Base-by-base conservation (phyloP, 1,284 basidiomycete genomes). In the Kalmanozyma brasiliensis region DNA sequence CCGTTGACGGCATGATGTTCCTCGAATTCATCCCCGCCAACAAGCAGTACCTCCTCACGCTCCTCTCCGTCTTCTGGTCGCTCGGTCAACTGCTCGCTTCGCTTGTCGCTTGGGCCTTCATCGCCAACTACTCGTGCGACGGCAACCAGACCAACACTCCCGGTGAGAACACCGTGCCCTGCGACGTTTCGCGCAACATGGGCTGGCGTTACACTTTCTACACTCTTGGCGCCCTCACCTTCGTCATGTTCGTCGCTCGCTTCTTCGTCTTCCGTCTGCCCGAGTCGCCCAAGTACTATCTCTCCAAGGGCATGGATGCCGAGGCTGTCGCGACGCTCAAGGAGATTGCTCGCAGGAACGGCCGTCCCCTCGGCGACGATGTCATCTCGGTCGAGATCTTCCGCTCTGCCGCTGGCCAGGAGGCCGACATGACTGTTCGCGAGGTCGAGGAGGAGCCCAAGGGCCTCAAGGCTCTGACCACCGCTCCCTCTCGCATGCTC, bases 1-100 rank as follows among this genome's bases (percentile, higher is more conserved):
- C 80, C 24, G 80, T 82, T 23, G 80, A 82, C 59, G 80, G 80
- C 14, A 81, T 80, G 78, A 74, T 82, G 45, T 79, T 81, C 58
- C 66, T 78, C 47, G 79, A 82, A 43, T 81, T 82, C 43, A 64
- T 82, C 17, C 80, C 80, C 5, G 76, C 74, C 26, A 62, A 58
- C 29, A 65, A 65, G 33, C 80, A 82, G 59, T 73, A 79, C 44
- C 71, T 80, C 6, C 59, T 81, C 10, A 78, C 78, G 17, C 61
- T 80, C 19, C 67, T 79, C 29, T 79, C 77, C 22, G 76, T 82
- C 56, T 82, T 81, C 51, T 82, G 80, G 80, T 72, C 80, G 22
- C 52, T 82, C 40, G 79, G 79, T 17, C 80, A 82, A 59, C 67
- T 82, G 14, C 32, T 79, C 24, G 74, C 78, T 10, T 76, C 73